Conservation (phyloP, 177 flowering plant species). For the Vitis hybrid region DNA sequence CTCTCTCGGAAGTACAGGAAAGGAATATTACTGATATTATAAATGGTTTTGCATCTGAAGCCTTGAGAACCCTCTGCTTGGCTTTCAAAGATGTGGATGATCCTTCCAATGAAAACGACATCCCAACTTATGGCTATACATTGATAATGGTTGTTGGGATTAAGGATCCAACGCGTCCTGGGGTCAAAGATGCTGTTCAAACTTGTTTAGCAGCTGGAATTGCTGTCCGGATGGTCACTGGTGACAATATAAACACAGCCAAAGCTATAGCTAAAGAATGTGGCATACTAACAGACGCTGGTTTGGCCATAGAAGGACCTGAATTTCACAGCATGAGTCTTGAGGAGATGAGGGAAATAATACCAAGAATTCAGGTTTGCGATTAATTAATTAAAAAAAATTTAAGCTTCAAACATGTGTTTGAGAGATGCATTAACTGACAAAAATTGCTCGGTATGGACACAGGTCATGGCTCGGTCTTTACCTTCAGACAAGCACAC, state of each 20-base stretch:
- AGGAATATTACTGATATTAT: conserved; percentile 25
- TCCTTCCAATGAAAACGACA: conserved; percentile 7
- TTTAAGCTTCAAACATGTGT: background rate
- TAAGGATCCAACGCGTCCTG: conserved; percentile 59
- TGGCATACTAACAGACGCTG: conserved; percentile 49
- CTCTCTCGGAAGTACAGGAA: conserved; percentile 26
- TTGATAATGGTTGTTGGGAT: conserved; percentile 47
- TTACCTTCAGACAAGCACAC: conserved; percentile 44
- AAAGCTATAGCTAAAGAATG: conserved; percentile 62
- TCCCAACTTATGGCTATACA: conserved; percentile 42
- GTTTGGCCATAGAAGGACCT: conserved; percentile 50
- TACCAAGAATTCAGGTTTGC: conserved; percentile 48
- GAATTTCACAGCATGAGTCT: conserved; percentile 36
- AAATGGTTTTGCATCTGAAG: conserved; percentile 43
- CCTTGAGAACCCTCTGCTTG: conserved; percentile 50
- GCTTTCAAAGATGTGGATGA: conserved; percentile 38
- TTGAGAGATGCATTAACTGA: background rate
- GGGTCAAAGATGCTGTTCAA: conserved; percentile 50
- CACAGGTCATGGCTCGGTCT: conserved; percentile 45
- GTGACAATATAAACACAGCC: conserved; percentile 60
- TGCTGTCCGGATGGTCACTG: conserved; percentile 57
- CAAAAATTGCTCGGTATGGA: background rate
- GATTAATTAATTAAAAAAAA: background rate
- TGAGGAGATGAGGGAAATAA: conserved; percentile 33
- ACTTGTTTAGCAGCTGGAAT: conserved; percentile 54